Evolutionary conservation across 352 stramenopile species (phyloP).

Genomic region (Phytopythium boreale): DNA sequence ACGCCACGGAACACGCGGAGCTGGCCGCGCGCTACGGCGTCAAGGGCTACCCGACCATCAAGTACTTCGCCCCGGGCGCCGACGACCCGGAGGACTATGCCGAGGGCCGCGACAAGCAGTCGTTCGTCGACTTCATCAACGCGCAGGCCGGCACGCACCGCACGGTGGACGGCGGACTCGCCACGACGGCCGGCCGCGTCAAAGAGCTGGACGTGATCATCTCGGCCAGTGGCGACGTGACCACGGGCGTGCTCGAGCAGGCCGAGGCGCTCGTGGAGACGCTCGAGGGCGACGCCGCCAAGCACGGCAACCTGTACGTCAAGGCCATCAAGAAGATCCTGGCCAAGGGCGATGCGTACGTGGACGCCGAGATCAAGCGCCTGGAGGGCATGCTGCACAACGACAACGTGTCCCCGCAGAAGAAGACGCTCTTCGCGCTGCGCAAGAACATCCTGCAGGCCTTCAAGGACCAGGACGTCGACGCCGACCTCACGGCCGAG

Average conservation of each 20-base stretch:
- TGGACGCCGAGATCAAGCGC: slow-evolving; percentile 80
- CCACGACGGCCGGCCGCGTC: slow-evolving; percentile 68
- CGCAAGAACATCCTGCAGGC: slow-evolving; percentile 90
- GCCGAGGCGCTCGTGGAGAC: slow-evolving; percentile 67
- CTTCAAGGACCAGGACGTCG: slow-evolving; percentile 45
- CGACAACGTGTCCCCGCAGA: slow-evolving; percentile 77
- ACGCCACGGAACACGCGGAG: slow-evolving; percentile 61
- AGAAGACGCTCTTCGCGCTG: slow-evolving; percentile 89
- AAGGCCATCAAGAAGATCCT: slow-evolving; percentile 92
- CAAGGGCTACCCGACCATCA: slow-evolving; percentile 90
- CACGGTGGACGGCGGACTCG: slow-evolving; percentile 73
- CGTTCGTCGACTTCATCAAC: slow-evolving; percentile 91
- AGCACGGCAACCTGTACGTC: slow-evolving; percentile 83
- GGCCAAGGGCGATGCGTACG: slow-evolving; percentile 81
- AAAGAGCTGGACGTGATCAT: slow-evolving; percentile 84
- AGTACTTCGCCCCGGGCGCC: slow-evolving; percentile 86
- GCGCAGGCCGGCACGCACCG: slow-evolving; percentile 86
- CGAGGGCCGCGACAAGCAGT: slow-evolving; percentile 75
- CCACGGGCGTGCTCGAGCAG: slow-evolving; percentile 61
- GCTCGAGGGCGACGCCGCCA: slow-evolving; percentile 60
- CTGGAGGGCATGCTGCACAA: slow-evolving; percentile 76
- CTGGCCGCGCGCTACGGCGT: slow-evolving; percentile 82
- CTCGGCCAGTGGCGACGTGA: slow-evolving; percentile 68
- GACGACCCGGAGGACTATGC: slow-evolving; percentile 86
- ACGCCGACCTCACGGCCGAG: slow-evolving; percentile 23